These are phyloP conservation scores for Purpureocillium lavendulum DNA, from an alignment of 2,329 filamentous ascomycete species.

Conservation along the genomic window DNA sequence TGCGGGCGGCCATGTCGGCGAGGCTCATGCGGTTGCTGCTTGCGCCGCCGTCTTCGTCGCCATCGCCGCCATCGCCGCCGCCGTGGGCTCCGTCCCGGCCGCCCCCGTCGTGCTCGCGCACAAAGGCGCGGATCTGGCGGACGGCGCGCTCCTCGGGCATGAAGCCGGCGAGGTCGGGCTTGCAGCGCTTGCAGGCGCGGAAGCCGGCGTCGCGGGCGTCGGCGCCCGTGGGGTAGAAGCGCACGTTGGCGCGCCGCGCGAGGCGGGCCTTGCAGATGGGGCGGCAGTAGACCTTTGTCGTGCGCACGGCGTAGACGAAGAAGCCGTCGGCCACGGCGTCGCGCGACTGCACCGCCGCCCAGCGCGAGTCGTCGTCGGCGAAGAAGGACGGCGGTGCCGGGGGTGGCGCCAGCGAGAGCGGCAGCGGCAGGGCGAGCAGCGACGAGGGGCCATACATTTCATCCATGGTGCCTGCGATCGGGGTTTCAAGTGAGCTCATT, in stretches of 20 bases:
- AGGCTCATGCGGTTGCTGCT: constrained; percentile 19
- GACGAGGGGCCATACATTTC: too few species aligned
- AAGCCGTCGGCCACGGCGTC: constrained; percentile 25
- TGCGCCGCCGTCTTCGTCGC: too few species aligned
- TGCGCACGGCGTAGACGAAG: constrained; percentile 35
- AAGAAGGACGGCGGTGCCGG: constrained; percentile 9
- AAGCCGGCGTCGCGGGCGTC: constrained; percentile 41
- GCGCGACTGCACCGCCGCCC: constrained; percentile 25
- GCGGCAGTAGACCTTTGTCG: constrained; percentile 48
- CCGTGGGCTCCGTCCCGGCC: too few species aligned
- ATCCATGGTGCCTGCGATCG: too few species aligned
- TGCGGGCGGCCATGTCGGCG: constrained; percentile 38
- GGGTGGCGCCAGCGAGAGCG: too few species aligned
- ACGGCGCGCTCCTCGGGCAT: constrained; percentile 36
- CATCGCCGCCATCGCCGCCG: too few species aligned
- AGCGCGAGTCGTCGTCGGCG: constrained; percentile 22
- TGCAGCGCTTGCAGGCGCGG: constrained; percentile 50
- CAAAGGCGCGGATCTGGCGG: constrained; percentile 26
- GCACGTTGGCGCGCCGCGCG: constrained; percentile 51
- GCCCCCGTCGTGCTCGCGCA: constrained; percentile 15
- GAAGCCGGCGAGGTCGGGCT: constrained; percentile 28
- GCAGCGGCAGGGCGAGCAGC: too few species aligned
- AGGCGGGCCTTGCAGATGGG: constrained; percentile 53
- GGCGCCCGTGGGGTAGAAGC: constrained; percentile 38
- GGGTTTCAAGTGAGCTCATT: too few species aligned